A percentile compares a stretch with the other conserved stretches of the same genome.
Evolutionary conservation across 192 early-diverging fungal species (phyloP).

Genomic region (Haplosporangium gracile): DNA sequence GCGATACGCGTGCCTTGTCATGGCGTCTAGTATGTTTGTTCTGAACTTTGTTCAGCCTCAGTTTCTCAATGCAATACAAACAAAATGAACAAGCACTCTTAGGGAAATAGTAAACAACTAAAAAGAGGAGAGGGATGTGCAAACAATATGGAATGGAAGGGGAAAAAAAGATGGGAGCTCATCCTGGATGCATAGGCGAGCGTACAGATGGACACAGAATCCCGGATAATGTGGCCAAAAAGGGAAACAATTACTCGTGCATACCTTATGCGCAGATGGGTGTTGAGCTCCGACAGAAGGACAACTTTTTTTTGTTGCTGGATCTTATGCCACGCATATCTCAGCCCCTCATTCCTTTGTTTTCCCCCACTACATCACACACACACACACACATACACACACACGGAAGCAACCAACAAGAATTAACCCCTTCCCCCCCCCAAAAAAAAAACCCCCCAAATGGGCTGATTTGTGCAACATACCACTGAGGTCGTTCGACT

Average conservation of each 20-base stretch:
- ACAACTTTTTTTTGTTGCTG: neutral
- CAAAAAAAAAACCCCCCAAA: neutral
- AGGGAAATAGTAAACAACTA: neutral
- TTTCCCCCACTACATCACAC: neutral
- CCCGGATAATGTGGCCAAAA: neutral
- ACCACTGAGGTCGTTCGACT: slow-evolving; percentile 19
- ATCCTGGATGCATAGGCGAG: neutral
- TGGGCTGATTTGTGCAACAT: slow-evolving; percentile 1
- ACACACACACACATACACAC: neutral
- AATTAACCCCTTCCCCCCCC: neutral
- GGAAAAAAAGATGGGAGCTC: neutral
- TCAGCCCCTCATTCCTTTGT: neutral
- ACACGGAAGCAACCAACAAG: neutral
- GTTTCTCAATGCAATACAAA: no score
- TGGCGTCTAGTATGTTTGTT: no score
- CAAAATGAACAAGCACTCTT: neutral
- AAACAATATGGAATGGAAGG: neutral
- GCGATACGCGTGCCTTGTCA: neutral
- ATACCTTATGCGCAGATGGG: neutral
- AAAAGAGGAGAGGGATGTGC: neutral
- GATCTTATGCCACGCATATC: neutral
- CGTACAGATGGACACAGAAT: neutral
- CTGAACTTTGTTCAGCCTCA: no score
- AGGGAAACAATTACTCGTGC: neutral
- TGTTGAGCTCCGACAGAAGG: neutral